Base-by-base conservation (phyloP, 164 flowering plant genomes). In the Protea cynaroides region DNA sequence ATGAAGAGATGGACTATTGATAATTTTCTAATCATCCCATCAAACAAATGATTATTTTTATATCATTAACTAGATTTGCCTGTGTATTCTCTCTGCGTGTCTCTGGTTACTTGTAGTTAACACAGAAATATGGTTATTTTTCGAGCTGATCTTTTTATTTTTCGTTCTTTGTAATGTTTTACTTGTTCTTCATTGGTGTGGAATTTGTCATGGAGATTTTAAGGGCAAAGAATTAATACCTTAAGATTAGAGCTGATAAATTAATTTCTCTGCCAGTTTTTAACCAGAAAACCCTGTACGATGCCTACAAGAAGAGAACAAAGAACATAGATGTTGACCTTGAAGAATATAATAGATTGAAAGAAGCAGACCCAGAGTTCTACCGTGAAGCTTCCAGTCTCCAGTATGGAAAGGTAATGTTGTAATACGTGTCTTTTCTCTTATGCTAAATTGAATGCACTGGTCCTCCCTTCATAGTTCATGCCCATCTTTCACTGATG, bases 301-400 rank as follows among this genome's bases (percentile, higher is more conserved):
- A 89, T 75, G 99, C 99, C 17, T 82, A 95, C 78, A 95, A 95
- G 79, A 95, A 92, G 75, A 81, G 99, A 14, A 84, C 97, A 22
- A 88, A 90, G 78, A 88, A 85, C 65, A 62, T 92, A 56, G 79
- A 84, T 10, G 69, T 81, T 74, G 88, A 95, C 69, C 51, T 92
- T 23, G 99, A 86, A 54, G 97, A 89, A 58, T 91, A 95, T 64
- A 87, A 84, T 59, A 81, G 57, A 69, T 76, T 84, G 90, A 95
- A 89, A 80, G 97, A 86, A 78, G 79, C 92, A 57, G 97, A 95
- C 76, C 99, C 94, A 22, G 97, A 95, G 74, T 95, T 95, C 73
- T 95, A 95, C 64, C 86, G 97, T 40, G 88, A 84, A 13, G 97
- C 97, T 71, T 86, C 99, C 61, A 92, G 99, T 72, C 97, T 95